Evolutionary conservation across 2,329 filamentous ascomycete genomes (phyloP), one percentile per base, ranked within the genome.

Genomic region (Penicillium janthinellum): DNA sequence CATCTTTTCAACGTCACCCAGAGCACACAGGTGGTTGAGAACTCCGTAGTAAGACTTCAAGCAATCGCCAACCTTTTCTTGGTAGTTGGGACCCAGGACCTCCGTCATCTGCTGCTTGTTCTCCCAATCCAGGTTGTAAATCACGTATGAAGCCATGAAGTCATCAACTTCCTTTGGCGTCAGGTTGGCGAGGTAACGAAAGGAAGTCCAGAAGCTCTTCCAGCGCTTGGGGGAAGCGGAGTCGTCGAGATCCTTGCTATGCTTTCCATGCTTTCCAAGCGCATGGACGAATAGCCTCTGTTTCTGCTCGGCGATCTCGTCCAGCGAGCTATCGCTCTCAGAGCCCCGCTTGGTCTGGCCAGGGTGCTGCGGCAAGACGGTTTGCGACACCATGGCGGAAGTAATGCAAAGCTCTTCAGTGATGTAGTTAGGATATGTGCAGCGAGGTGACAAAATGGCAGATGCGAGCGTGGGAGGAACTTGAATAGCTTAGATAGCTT

Each of bases 1-100:
- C 82, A 84, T 84, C 71, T 84, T 84, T 67, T 84, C 82, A n/a
- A 84, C 82, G 45, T 83, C 81, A 37, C 82, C 82, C 11, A 84
- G 76, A 28, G 82, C 82, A 68, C 82, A 84, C 11, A 84, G 77
- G 58, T 84, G 82, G 67, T 84, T 84, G 35, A 84, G 71, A 14
- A 84, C 81, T 34, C 82, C 82, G 60, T 84, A 84, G 68, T 84
- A 84, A 11, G 81, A 70, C 53, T 78, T 77, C 54, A 84, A 77
- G 58, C 81, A 83, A 60, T 82, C 80, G 57, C 82, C 82, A 14
- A 84, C 81, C 42, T 78, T 80, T 42, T 79, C 67, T 65, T 80
- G 79, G 67, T 84, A 84, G 61, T 82, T 71, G 2, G 79, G 75
- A 1, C 82, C 82, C 6, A 84, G 73, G 0, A 75, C 75, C 20